phyloP scores from a whole-genome alignment of 805 yeast genomes.

The Blastobotrys robertii region DNA sequence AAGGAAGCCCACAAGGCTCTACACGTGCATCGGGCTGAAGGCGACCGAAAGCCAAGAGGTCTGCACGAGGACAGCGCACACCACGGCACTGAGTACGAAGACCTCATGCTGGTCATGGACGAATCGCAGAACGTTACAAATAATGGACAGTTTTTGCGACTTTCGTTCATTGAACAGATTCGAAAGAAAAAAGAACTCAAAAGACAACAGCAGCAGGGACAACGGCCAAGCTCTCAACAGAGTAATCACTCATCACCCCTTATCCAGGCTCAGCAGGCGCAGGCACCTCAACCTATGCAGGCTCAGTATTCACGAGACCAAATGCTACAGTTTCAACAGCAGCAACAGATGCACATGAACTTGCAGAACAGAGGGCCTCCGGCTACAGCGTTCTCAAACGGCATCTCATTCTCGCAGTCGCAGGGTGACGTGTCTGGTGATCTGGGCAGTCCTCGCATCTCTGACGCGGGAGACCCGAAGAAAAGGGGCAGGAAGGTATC shows the following conservation, averaged over 20 bases:
- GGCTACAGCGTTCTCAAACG: not conserved
- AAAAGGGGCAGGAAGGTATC: not conserved
- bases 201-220: constrained; percentile 16
- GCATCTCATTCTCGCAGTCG: not conserved
- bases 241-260: constrained; percentile 7
- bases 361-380: constrained; percentile 2
- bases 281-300: constrained; percentile 7
- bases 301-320: constrained; percentile 3
- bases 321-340: constrained; percentile 4
- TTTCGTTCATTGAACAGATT: constrained; percentile 82
- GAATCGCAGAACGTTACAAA: constrained; percentile 35
- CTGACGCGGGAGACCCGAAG: constrained; percentile 1
- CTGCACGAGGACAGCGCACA: constrained; percentile 66
- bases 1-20: constrained; percentile 9
- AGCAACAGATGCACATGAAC: constrained; percentile 4
- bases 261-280: constrained; percentile 3
- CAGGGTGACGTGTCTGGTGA: no score
- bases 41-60: constrained; percentile 32
- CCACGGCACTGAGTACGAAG: constrained; percentile 73
- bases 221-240: constrained; percentile 5
- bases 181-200: constrained; percentile 49
- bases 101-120: constrained; percentile 65
- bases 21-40: constrained; percentile 23
- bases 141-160: constrained; percentile 65
- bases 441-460: not conserved